A percentile compares a stretch with the other conserved stretches of the same genome.
Conservation (phyloP, 441 rosid genomes). For the Viola pubescens region DNA sequence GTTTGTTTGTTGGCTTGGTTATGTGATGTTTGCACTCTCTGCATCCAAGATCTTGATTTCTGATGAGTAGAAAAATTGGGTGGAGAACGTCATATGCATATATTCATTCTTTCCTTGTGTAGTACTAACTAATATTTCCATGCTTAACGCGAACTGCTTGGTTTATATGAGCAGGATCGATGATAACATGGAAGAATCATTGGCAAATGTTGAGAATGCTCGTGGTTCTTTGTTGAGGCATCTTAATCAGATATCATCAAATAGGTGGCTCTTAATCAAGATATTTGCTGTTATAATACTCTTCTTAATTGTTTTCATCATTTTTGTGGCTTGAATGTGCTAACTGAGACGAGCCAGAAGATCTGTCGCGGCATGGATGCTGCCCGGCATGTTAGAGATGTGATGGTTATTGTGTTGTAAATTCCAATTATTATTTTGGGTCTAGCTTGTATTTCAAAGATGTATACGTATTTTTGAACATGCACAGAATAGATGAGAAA, state of each 20-base stretch:
- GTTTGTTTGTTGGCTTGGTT: conserved; percentile 24
- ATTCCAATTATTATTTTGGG: conserved; percentile 8
- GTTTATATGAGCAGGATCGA: conserved; percentile 55
- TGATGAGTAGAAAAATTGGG: too few species aligned
- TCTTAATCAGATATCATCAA: conserved; percentile 80
- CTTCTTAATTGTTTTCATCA: conserved; percentile 53
- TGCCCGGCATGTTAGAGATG: neutral
- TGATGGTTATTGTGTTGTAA: conserved; percentile 14
- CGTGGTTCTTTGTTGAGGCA: conserved; percentile 65
- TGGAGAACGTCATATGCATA: too few species aligned
- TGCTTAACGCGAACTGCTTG: conserved; percentile 1
- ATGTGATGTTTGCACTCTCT: conserved; percentile 1
- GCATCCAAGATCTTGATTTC: neutral
- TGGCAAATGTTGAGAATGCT: conserved; percentile 80
- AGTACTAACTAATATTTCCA: neutral
- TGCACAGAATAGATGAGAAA: too few species aligned
- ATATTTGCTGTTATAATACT: conserved; percentile 59
- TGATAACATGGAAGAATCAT: conserved; percentile 84
- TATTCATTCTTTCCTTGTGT: too few species aligned
- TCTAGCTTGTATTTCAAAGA: neutral
- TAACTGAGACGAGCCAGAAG: neutral
- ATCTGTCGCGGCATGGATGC: neutral
- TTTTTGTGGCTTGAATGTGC: conserved; percentile 54
- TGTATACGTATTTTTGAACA: too few species aligned
- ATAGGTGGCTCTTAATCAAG: conserved; percentile 87